These are phyloP conservation scores for Monotropa hypopitys DNA, from an alignment of 179 eudicot species.

Conservation along the genomic window DNA sequence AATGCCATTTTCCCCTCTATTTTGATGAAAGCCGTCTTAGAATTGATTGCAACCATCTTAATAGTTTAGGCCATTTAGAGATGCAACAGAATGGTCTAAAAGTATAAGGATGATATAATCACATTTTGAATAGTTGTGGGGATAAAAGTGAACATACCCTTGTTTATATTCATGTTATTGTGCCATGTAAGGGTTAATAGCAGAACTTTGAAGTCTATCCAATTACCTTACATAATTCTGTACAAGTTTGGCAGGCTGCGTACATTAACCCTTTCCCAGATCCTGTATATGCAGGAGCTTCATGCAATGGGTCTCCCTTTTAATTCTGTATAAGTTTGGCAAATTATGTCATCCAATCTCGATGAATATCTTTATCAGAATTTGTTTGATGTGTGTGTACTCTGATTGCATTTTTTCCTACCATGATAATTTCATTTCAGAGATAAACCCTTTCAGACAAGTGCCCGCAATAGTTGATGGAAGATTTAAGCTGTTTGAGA, in stretches of 20 bases:
- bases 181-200: background rate
- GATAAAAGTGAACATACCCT: background rate
- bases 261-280: too few species aligned
- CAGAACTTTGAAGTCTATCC: background rate
- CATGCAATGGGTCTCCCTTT: too few species aligned
- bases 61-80: background rate
- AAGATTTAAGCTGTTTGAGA: slow-evolving; percentile 71
- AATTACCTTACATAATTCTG: background rate
- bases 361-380: background rate
- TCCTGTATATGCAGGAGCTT: too few species aligned
- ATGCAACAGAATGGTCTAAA: background rate
- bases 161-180: background rate
- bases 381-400: background rate
- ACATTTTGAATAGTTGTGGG: background rate
- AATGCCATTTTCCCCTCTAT: background rate
- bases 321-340: too few species aligned
- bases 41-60: background rate
- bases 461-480: slow-evolving; percentile 79
- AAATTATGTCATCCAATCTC: background rate
- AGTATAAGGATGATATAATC: background rate
- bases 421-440: slow-evolving; percentile 23
- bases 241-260: background rate
- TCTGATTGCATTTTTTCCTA: background rate
- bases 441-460: slow-evolving; percentile 63
- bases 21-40: background rate